These are phyloP conservation scores for Trypanosoma caninum DNA, from an alignment of 208 protist genomes.

Conservation along the genomic window DNA sequence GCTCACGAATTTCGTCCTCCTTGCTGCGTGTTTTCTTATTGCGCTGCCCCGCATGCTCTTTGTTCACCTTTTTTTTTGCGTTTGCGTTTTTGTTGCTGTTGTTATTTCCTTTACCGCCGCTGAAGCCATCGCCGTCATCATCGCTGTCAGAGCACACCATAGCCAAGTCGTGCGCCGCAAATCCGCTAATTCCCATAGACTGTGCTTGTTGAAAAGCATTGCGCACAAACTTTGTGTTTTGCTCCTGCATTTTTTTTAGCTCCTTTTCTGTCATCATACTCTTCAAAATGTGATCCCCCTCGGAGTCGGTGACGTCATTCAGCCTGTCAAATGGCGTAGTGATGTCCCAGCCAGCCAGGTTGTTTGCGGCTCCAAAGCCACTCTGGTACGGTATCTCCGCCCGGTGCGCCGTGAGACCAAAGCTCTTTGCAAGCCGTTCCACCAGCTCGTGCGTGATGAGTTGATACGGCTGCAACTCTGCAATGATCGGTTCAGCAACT, in stretches of 20 bases:
- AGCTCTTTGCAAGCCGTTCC: constrained; percentile 55
- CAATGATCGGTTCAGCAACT: constrained; percentile 22
- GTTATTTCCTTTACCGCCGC: not conserved
- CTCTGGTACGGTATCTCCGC: constrained; percentile 43
- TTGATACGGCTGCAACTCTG: constrained; percentile 41
- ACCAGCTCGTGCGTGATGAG: constrained; percentile 78
- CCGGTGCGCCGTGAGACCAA: constrained; percentile 41
- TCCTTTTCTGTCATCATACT: constrained; percentile 66
- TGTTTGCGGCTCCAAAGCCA: constrained; percentile 69
- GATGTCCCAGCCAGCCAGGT: constrained; percentile 71
- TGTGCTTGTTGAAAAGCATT: constrained; percentile 78
- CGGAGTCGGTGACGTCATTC: constrained; percentile 74
- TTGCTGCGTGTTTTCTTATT: constrained; percentile 73
- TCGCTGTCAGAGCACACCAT: constrained; percentile 62
- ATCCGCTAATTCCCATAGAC: constrained; percentile 83
- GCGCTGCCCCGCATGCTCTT: constrained; percentile 64
- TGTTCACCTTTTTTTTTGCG: constrained; percentile 20
- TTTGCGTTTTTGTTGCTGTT: not conserved
- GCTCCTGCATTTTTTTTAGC: constrained; percentile 36
- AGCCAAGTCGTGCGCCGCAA: constrained; percentile 55
- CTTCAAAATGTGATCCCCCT: constrained; percentile 47
- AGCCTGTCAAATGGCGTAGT: constrained; percentile 70
- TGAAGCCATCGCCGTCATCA: constrained; percentile 39
- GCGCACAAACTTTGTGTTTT: constrained; percentile 66
- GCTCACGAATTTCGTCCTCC: constrained; percentile 78